Evolutionary conservation across 2,329 filamentous ascomycete species (phyloP).

Genomic region (Diaporthe sp.): DNA sequence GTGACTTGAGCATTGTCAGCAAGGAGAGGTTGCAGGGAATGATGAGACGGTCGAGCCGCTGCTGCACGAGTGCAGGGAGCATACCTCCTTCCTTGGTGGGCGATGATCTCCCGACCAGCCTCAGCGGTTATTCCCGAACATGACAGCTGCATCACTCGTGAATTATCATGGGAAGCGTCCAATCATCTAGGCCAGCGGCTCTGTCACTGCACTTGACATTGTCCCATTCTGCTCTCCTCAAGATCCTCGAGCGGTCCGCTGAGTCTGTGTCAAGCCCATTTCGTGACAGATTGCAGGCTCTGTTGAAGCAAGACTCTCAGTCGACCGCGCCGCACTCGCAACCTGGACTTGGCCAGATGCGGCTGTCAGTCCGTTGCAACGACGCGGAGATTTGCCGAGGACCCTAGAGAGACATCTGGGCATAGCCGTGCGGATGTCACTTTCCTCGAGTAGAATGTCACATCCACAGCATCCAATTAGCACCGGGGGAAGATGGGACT

Average conservation of each 20-base stretch:
- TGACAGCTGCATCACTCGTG: background rate
- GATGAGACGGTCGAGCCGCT: background rate
- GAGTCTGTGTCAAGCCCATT: background rate
- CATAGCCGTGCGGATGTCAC: background rate
- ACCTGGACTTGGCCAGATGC: background rate
- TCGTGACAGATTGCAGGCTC: background rate
- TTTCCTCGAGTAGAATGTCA: constrained; percentile 1
- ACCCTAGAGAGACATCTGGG: background rate
- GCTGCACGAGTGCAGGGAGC: background rate
- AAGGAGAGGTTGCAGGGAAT: background rate
- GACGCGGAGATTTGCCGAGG: background rate
- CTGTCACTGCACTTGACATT: background rate
- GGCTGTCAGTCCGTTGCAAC: background rate
- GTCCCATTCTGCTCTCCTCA: background rate
- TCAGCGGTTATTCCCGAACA: constrained; percentile 1
- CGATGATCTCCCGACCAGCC: background rate
- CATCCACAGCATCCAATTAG: background rate
- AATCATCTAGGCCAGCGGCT: background rate
- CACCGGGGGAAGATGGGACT: background rate
- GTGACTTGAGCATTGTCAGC: background rate
- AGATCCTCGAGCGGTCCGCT: background rate
- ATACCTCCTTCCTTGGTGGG: background rate
- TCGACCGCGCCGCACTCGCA: background rate
- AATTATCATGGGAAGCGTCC: background rate
- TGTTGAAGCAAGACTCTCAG: background rate